A percentile compares a stretch with the other conserved stretches of the same genome.
These are phyloP conservation scores for Calonectria fujianensis DNA, from an alignment of 2,329 filamentous ascomycete genomes.

Conservation along the genomic window DNA sequence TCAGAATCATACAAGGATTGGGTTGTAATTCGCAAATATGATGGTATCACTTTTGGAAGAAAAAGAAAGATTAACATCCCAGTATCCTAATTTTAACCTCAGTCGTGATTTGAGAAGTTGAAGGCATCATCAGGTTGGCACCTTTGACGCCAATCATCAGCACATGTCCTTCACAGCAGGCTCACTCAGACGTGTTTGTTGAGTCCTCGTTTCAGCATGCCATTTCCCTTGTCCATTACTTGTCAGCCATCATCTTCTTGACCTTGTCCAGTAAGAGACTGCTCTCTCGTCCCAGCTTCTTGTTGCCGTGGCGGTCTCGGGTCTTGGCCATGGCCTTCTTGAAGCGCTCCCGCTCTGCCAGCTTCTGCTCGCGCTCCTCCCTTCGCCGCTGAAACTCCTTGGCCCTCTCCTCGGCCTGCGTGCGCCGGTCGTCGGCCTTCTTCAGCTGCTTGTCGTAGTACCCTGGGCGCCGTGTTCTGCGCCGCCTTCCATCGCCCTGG, in stretches of 20 bases:
- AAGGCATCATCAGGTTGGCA: background rate
- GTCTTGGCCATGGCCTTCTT: constrained; percentile 84
- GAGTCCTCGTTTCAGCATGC: background rate
- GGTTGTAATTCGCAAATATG: constrained; percentile 2
- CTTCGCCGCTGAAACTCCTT: constrained; percentile 68
- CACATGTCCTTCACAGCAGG: background rate
- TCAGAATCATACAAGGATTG: too few species aligned
- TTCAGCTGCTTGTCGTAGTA: constrained; percentile 80
- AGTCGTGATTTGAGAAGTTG: background rate
- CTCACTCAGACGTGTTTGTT: constrained; percentile 4
- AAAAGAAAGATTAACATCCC: constrained; percentile 6
- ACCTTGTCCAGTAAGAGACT: constrained; percentile 85
- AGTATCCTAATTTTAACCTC: background rate
- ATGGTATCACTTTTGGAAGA: constrained; percentile 27
- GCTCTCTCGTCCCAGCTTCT: constrained; percentile 89
- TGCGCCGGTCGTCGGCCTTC: constrained; percentile 65
- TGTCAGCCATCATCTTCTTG: constrained; percentile 78
- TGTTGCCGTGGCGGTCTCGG: constrained; percentile 82
- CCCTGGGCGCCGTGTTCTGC: constrained; percentile 66
- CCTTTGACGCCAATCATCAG: background rate
- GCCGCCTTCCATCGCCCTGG: constrained; percentile 58
- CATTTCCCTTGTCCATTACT: constrained; percentile 32
- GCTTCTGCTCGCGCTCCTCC: constrained; percentile 79
- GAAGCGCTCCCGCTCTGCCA: constrained; percentile 79
- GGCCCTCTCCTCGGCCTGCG: constrained; percentile 65